Evolutionary conservation across 1,139 yeast species (phyloP).

Genomic region (Candida albicans): DNA sequence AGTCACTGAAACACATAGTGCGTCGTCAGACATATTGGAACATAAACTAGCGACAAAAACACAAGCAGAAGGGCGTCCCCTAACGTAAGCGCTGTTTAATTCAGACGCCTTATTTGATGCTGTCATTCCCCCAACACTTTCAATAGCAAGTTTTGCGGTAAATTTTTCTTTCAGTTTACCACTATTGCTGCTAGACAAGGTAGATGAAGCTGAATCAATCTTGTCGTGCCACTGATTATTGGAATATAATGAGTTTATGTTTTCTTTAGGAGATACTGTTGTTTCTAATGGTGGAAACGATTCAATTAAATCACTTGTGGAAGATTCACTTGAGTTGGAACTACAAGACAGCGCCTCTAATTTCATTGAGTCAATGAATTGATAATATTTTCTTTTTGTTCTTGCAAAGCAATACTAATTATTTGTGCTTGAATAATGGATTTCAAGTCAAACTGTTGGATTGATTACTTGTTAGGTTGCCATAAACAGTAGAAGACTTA

Average conservation of each 20-base stretch:
- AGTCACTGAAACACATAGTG: slow-evolving; percentile 65
- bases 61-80: slow-evolving; percentile 74
- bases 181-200: slow-evolving; percentile 3
- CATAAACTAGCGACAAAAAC: slow-evolving; percentile 85
- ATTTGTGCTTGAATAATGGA: background rate
- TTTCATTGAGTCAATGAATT: slow-evolving; percentile 3
- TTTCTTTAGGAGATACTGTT: slow-evolving; percentile 10
- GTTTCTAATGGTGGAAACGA: slow-evolving; percentile 9
- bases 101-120: background rate
- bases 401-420: no score
- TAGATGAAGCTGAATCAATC: slow-evolving; percentile 8
- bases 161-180: background rate
- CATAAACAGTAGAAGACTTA: background rate
- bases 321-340: slow-evolving; percentile 11
- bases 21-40: slow-evolving; percentile 64
- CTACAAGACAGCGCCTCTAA: slow-evolving; percentile 5
- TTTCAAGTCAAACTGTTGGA: background rate
- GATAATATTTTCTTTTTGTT: background rate
- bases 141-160: background rate
- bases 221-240: slow-evolving; percentile 11
- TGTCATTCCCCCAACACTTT: background rate
- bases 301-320: slow-evolving; percentile 7
- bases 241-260: slow-evolving; percentile 13
- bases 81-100: slow-evolving; percentile 6
- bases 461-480: slow-evolving; percentile 1